phyloP scores from a whole-genome alignment of 176 grass and related monocot genomes.

The Alopecurus myosuroides region DNA sequence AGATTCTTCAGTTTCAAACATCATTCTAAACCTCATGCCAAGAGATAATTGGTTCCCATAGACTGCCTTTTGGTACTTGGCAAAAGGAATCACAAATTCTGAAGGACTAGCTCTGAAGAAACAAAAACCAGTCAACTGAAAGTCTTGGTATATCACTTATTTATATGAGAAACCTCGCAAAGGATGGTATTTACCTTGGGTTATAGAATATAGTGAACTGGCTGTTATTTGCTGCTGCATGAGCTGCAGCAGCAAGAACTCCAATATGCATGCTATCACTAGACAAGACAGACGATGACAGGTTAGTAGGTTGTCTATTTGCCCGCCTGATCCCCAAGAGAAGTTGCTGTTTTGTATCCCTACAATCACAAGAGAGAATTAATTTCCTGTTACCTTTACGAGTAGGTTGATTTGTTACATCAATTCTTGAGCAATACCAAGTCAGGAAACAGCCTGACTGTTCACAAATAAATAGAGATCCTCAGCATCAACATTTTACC shows the following conservation, averaged over 20 bases:
- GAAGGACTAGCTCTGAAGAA: slow-evolving; percentile 64
- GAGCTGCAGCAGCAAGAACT: slow-evolving; percentile 77
- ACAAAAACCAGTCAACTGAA: slow-evolving; percentile 2
- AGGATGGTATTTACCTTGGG: slow-evolving; percentile 54
- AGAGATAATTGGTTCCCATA: slow-evolving; percentile 66
- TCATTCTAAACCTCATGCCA: slow-evolving; percentile 87
- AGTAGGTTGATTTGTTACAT: slow-evolving; percentile 6
- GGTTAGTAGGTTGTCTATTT: slow-evolving; percentile 65
- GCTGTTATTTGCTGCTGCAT: slow-evolving; percentile 69
- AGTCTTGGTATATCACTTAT: slow-evolving; percentile 1
- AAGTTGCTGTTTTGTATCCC: slow-evolving; percentile 64
- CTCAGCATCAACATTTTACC: slow-evolving; percentile 36
- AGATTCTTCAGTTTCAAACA: slow-evolving; percentile 90
- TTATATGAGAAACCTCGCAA: neutral
- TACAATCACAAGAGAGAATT: slow-evolving; percentile 21
- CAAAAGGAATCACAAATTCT: slow-evolving; percentile 89
- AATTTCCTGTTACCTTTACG: neutral
- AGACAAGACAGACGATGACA: slow-evolving; percentile 74
- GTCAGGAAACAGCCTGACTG: neutral
- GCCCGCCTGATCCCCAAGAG: slow-evolving; percentile 69
- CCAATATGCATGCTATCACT: slow-evolving; percentile 92
- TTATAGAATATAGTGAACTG: slow-evolving; percentile 84
- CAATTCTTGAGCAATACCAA: slow-evolving; percentile 10
- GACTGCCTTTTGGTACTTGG: slow-evolving; percentile 70
- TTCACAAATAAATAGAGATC: neutral